Evolutionary conservation across 2,329 filamentous ascomycete species (phyloP).

Genomic region (Microthyrium microscopicum): DNA sequence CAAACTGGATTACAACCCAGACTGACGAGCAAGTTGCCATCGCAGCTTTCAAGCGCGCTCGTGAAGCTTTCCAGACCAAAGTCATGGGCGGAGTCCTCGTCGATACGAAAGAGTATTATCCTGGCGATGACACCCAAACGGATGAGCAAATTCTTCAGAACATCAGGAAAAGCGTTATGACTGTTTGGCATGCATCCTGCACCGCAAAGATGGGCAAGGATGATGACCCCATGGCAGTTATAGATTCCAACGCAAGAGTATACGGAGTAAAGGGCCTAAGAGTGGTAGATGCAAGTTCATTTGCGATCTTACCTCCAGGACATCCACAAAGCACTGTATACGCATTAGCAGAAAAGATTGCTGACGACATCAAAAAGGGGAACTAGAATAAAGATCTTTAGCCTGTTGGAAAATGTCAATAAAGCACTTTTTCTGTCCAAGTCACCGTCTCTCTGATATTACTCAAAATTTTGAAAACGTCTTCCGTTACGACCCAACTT

Average conservation of each 20-base stretch:
- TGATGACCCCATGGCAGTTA: slow-evolving; percentile 32
- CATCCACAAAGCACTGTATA: slow-evolving; percentile 16
- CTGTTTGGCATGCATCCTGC: slow-evolving; percentile 22
- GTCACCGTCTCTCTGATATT: too few species aligned
- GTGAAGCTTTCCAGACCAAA: slow-evolving; percentile 13
- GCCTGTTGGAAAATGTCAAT: too few species aligned
- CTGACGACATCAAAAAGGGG: slow-evolving; percentile 6
- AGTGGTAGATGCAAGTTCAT: slow-evolving; percentile 24
- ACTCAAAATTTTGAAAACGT: too few species aligned
- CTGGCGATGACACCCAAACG: slow-evolving; percentile 12
- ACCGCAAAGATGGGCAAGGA: slow-evolving; percentile 36
- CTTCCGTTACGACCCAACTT: too few species aligned
- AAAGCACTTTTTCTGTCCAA: too few species aligned
- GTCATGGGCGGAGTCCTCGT: slow-evolving; percentile 13
- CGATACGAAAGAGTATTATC: slow-evolving; percentile 14
- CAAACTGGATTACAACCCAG: slow-evolving; percentile 19
- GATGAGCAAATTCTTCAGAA: slow-evolving; percentile 15
- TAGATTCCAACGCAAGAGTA: slow-evolving; percentile 37
- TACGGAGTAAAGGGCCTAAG: slow-evolving; percentile 35
- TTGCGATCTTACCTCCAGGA: slow-evolving; percentile 20
- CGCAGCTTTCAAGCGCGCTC: slow-evolving; percentile 16
- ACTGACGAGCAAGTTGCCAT: slow-evolving; percentile 18
- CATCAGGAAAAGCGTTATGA: slow-evolving; percentile 12
- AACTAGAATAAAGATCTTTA: not conserved
- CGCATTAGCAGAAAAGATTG: slow-evolving; percentile 10